A percentile compares a stretch with the other conserved stretches of the same genome.
Evolutionary conservation across 2,329 filamentous ascomycete species (phyloP).

Genomic region (Daldinia eschscholtzii): DNA sequence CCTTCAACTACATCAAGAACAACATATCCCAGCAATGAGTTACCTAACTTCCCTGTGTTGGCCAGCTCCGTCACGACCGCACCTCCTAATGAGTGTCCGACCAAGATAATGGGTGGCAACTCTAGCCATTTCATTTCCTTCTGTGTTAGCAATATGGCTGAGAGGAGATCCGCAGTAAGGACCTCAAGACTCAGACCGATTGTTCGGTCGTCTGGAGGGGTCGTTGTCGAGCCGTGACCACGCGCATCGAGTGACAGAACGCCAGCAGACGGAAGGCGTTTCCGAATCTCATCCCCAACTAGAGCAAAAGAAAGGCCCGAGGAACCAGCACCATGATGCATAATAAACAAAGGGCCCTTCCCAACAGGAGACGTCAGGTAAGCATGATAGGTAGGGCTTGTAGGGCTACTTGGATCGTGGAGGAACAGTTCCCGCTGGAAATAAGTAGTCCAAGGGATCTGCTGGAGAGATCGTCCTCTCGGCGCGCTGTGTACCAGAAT

Average conservation of each 20-base stretch:
- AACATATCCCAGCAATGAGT: slow-evolving; percentile 82
- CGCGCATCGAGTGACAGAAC: slow-evolving; percentile 88
- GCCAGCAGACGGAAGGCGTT: slow-evolving; percentile 81
- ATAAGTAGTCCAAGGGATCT: slow-evolving; percentile 87
- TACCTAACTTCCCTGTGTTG: slow-evolving; percentile 72
- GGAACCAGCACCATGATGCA: slow-evolving; percentile 94
- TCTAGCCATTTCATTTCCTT: slow-evolving; percentile 77
- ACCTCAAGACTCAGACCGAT: slow-evolving; percentile 79
- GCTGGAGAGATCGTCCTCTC: slow-evolving; percentile 69
- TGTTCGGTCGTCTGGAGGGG: slow-evolving; percentile 53
- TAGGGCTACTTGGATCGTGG: slow-evolving; percentile 58
- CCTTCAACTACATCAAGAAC: slow-evolving; percentile 97
- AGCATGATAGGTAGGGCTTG: slow-evolving; percentile 77
- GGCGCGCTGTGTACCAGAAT: slow-evolving; percentile 57
- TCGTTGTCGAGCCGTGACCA: slow-evolving; percentile 82
- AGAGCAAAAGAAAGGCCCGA: slow-evolving; percentile 93
- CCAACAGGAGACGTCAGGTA: slow-evolving; percentile 87
- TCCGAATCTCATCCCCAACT: slow-evolving; percentile 81
- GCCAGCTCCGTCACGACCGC: slow-evolving; percentile 90
- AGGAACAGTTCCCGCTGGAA: slow-evolving; percentile 90
- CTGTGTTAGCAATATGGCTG: slow-evolving; percentile 76
- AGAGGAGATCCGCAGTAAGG: slow-evolving; percentile 78
- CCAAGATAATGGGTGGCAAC: slow-evolving; percentile 81
- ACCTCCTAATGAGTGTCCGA: slow-evolving; percentile 93
- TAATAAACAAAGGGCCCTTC: slow-evolving; percentile 86